phyloP scores from a whole-genome alignment of 1,139 yeast genomes.

The Blastobotrys illinoisensis region DNA sequence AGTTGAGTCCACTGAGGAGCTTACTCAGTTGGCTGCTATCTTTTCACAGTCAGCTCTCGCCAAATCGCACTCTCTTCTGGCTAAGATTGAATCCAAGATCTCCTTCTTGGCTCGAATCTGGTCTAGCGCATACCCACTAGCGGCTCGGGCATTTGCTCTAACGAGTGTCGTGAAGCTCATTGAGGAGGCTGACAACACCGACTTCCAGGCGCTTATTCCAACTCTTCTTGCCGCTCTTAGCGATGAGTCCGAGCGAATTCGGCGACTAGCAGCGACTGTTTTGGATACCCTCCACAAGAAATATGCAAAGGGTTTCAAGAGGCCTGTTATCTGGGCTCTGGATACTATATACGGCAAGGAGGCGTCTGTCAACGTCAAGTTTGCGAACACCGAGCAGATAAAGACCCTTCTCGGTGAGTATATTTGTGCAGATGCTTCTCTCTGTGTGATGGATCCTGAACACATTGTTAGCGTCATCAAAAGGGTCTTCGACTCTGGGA shows the following conservation, averaged over 20 bases:
- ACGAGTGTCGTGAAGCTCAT: slow-evolving; percentile 20
- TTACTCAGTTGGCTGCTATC: slow-evolving; percentile 21
- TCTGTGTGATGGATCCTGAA: slow-evolving; percentile 42
- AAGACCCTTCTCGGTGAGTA: slow-evolving; percentile 40
- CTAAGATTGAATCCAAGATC: slow-evolving; percentile 11
- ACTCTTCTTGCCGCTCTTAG: slow-evolving; percentile 27
- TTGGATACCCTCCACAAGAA: slow-evolving; percentile 34
- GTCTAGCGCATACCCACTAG: slow-evolving; percentile 27
- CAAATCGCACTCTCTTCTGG: not conserved
- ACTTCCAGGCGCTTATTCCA: slow-evolving; percentile 34
- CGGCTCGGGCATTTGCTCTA: slow-evolving; percentile 30
- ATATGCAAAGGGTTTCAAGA: slow-evolving; percentile 36
- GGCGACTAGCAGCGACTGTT: slow-evolving; percentile 38
- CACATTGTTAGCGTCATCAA: slow-evolving; percentile 38
- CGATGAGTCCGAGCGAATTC: slow-evolving; percentile 31
- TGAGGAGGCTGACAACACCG: slow-evolving; percentile 16
- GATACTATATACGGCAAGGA: slow-evolving; percentile 43
- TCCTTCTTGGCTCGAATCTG: slow-evolving; percentile 32
- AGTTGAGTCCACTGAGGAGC: slow-evolving; percentile 39
- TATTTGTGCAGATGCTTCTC: slow-evolving; percentile 37
- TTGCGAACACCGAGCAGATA: slow-evolving; percentile 62
- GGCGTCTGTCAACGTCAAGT: slow-evolving; percentile 44
- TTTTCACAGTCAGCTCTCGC: not conserved
- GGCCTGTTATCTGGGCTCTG: slow-evolving; percentile 36
- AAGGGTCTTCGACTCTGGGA: slow-evolving; percentile 21